Conservation (phyloP, 805 yeast species). For the Candida wancherniae region DNA sequence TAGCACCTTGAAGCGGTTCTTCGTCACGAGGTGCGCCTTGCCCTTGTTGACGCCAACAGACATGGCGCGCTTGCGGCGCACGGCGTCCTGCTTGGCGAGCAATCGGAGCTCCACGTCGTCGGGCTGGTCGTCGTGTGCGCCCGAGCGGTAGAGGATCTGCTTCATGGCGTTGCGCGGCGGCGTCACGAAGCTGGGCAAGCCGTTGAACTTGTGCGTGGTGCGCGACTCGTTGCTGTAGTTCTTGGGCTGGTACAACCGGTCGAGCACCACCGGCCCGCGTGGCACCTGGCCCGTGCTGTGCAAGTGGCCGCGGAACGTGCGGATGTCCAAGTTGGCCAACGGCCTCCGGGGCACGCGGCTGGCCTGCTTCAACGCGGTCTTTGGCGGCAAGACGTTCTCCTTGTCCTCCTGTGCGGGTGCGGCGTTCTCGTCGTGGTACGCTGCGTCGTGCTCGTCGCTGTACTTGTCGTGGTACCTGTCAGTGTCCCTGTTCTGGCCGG, state of each 20-base stretch:
- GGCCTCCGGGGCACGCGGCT: conserved; percentile 19
- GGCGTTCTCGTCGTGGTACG: conserved; percentile 15
- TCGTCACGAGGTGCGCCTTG: conserved; percentile 30
- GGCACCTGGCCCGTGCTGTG: conserved; percentile 7
- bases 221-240: conserved; percentile 24
- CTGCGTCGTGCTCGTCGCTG: conserved; percentile 1
- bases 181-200: conserved; percentile 30
- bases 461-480: conserved; percentile 16
- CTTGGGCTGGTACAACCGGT: conserved; percentile 28
- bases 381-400: conserved; percentile 39
- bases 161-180: conserved; percentile 27
- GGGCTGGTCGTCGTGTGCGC: conserved; percentile 3
- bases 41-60: conserved; percentile 38
- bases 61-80: conserved; percentile 28
- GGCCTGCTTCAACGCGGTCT: conserved; percentile 12
- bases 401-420: conserved; percentile 28
- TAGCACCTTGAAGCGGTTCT: conserved; percentile 27
- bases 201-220: conserved; percentile 28
- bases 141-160: conserved; percentile 20
- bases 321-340: conserved; percentile 25
- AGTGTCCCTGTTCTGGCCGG: conserved; percentile 2
- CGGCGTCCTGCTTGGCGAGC: conserved; percentile 15
- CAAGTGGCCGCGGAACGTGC: conserved; percentile 28
- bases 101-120: conserved; percentile 20
- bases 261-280: conserved; percentile 17